A percentile compares a stretch with the other conserved stretches of the same genome.
Conservation (phyloP, 768 basidiomycete species). For the Leccinum olivaceopallidum region DNA sequence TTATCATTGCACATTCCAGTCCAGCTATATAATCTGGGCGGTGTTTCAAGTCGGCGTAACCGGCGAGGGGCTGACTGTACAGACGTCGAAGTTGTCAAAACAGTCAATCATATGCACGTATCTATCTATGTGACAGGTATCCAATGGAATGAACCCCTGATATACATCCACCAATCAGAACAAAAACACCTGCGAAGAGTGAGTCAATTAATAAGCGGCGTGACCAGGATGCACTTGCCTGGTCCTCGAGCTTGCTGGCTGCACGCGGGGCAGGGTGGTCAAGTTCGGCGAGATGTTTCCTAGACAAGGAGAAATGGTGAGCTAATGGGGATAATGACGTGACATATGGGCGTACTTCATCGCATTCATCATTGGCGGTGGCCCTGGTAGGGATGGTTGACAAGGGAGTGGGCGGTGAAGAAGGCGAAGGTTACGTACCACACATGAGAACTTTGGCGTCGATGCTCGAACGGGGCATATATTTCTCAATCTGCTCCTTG, state of each 20-base stretch:
- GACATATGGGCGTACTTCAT: constrained; percentile 62
- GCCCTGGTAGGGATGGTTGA: constrained; percentile 40
- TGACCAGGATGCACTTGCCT: constrained; percentile 44
- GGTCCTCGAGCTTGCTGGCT: constrained; percentile 91
- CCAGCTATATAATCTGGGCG: background rate
- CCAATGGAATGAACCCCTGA: background rate
- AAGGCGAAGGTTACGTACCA: constrained; percentile 48
- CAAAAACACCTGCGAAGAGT: constrained; percentile 38
- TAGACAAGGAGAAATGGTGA: constrained; percentile 30
- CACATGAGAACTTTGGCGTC: constrained; percentile 87
- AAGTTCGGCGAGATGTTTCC: constrained; percentile 87
- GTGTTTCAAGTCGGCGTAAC: background rate
- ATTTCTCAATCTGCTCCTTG: constrained; percentile 84
- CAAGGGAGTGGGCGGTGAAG: constrained; percentile 9
- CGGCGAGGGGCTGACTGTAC: background rate
- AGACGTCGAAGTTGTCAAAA: background rate
- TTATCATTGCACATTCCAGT: background rate
- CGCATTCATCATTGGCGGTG: constrained; percentile 75
- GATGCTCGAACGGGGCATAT: constrained; percentile 64
- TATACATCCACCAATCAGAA: constrained; percentile 31
- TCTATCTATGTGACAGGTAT: constrained; percentile 8
- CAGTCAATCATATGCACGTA: constrained; percentile 7
- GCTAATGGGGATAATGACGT: background rate
- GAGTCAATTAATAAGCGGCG: constrained; percentile 16
- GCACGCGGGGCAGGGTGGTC: constrained; percentile 86